Percentiles rank a stretch among this genome's conserved stretches.
These are phyloP conservation scores for Monosporascus sp. DNA, from an alignment of 2,329 filamentous ascomycete genomes.

Conservation along the genomic window DNA sequence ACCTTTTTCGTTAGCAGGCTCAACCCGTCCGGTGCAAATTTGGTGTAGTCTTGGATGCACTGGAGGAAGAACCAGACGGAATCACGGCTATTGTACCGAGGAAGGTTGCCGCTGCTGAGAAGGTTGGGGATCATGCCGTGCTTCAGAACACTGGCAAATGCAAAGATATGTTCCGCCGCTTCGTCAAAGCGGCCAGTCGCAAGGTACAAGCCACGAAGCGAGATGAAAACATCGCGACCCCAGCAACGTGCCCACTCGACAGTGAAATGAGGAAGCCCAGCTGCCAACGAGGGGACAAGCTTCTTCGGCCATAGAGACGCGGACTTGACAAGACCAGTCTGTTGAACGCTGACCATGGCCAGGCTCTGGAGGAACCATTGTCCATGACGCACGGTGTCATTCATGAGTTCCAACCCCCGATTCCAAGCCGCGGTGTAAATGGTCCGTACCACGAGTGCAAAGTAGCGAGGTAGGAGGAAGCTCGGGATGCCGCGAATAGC, in stretches of 20 bases:
- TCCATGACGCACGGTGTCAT: slow-evolving; percentile 68
- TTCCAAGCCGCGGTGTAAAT: slow-evolving; percentile 82
- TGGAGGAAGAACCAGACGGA: slow-evolving; percentile 98
- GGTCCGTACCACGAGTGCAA: slow-evolving; percentile 81
- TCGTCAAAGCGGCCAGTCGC: slow-evolving; percentile 84
- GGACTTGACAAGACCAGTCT: slow-evolving; percentile 83
- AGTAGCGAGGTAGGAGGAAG: slow-evolving; percentile 89
- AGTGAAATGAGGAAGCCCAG: slow-evolving; percentile 89
- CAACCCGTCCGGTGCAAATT: slow-evolving; percentile 72
- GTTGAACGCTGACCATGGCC: slow-evolving; percentile 86
- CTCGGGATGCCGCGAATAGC: slow-evolving; percentile 79
- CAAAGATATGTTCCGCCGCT: slow-evolving; percentile 88
- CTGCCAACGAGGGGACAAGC: slow-evolving; percentile 79
- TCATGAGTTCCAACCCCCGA: slow-evolving; percentile 73
- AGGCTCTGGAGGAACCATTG: slow-evolving; percentile 87
- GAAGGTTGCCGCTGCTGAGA: slow-evolving; percentile 75
- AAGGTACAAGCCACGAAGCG: slow-evolving; percentile 83
- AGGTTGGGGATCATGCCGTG: slow-evolving; percentile 98
- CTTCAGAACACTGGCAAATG: slow-evolving; percentile 93
- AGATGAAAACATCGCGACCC: slow-evolving; percentile 97
- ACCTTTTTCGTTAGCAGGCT: slow-evolving; percentile 71
- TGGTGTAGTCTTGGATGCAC: slow-evolving; percentile 87
- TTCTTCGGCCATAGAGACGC: slow-evolving; percentile 86
- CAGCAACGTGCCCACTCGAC: slow-evolving; percentile 94
- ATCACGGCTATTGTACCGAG: slow-evolving; percentile 92